These are phyloP conservation scores for Solanum hybrid DNA, from an alignment of 305 asterid genomes.

Conservation along the genomic window DNA sequence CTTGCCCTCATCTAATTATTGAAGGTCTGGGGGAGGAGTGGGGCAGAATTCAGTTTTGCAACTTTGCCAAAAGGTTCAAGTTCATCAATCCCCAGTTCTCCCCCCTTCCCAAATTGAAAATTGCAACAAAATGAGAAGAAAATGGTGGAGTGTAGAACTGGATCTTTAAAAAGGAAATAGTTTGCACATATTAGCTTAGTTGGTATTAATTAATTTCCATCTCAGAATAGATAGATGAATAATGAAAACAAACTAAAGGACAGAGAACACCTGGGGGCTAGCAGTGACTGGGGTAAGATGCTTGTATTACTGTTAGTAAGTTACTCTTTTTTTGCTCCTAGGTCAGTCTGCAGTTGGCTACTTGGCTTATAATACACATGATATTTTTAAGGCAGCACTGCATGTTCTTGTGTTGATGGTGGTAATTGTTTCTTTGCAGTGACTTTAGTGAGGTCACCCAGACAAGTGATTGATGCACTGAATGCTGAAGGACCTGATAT, in stretches of 20 bases:
- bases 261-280: not conserved
- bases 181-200: not conserved
- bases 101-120: not conserved
- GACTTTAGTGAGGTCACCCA: conserved; percentile 66
- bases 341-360: not conserved
- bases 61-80: not conserved
- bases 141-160: not conserved
- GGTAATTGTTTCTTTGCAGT: conserved; percentile 34
- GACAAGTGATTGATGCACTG: conserved; percentile 75
- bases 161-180: not conserved
- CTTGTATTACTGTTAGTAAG: not conserved
- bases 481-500: conserved; percentile 73
- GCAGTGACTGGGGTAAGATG: not conserved
- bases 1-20: not conserved
- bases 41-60: not conserved
- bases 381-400: not conserved
- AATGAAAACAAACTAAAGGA: not conserved
- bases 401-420: not conserved
- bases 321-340: not conserved
- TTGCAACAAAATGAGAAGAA: not conserved
- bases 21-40: not conserved
- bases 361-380: not conserved
- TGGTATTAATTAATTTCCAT: not conserved
- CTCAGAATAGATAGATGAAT: not conserved
- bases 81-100: not conserved